Evolutionary conservation across 2,329 filamentous ascomycete genomes (phyloP), one percentile per base, ranked within the genome.

Genomic region (Herpotrichia juniperi): DNA sequence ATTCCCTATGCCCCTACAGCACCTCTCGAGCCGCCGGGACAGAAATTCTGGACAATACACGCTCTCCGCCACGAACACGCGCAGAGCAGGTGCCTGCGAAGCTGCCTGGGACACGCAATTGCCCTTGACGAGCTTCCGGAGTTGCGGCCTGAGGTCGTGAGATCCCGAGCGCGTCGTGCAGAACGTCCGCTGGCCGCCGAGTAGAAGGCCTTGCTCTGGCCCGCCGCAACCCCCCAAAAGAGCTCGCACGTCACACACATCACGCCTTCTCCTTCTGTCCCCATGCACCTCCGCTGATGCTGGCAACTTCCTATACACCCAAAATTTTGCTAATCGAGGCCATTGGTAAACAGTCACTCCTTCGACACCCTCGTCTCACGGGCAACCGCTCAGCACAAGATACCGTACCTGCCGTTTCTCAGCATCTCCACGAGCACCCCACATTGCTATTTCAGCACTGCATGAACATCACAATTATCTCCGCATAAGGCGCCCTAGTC

Each of bases 1-100:
- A 42, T 44, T 46, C 47, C 51, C 35, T 25, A 47, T 56, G 40
- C 42, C 42, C 50, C 45, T 32, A 32, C 46, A 14, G 17, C 37
- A 14, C n/a, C 42, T 4, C 32, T 31, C 51, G 40, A 14, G 16
- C 14, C 44, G 14, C 35, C 39, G 51, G 26, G 25, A 12, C 19
- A 14, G 37, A 45, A 50, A 35, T 32, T 51, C 40, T 44, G 42
- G 44, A 43, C 50, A 16, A 42, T 39, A 6, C 10, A 3, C 30
- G 28, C 11, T 46, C 30, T 24, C 19, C 28, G 6, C 26, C 11
- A 4, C 43, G 28, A 16, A 11, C n/a, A 25, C 37, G 21, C 37
- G 37, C 19, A 8, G n/a, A 16, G 21, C 26, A 12, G 19, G 19
- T 24, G 24, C 35, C 46, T 16, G 17, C 42, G 11, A 32, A 43